Evolutionary conservation across 495 filamentous ascomycete species (phyloP), one percentile per base, ranked within the genome.

Genomic region (Hyaloscypha variabilis): DNA sequence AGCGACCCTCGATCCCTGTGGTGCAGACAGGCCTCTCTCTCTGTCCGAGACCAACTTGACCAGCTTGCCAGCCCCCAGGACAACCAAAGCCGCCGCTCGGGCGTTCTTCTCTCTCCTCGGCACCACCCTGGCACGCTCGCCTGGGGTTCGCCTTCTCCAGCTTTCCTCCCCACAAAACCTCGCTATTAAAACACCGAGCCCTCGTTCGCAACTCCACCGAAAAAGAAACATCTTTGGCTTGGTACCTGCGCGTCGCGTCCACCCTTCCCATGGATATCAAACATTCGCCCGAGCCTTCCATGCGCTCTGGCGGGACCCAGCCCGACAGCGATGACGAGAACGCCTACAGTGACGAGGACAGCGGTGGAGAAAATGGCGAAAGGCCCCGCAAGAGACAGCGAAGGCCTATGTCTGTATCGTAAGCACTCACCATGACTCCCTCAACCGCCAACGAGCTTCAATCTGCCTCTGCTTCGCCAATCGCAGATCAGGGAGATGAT

Each of bases 341-440:
- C 58, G 60, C 50, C 36, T 66, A 67, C 53, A 67, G 63, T 30
- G 68, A 69, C 2, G 69, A 69, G 28, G 71, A 67, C 19, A 70
- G 68, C 39, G 58, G 54, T 50, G 62, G 63, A 59, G 71, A 69
- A 62, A 71, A 73, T 65, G 71, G 68, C 51, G 66, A 67, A 21
- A 49, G 56, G 65, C 69, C 71, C 66, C 71, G 71, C 66, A 73
- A 73, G 54, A 73, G 69, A 62, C 67, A 65, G 62, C 58, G 69
- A 25, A 46, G 71, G 60, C 71, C 71, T 13, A 73, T 73, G 71
- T 69, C 67, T 34, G 71, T 73, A 17, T 73, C 71, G 71, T 73
- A 71, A 70, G 71, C 31, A 63, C 46, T 34, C 31, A 63, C 46
- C 28, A 72, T 72, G 67, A 65, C 70, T 70, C 56, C 63, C 62